Evolutionary conservation across 2,329 filamentous ascomycete species (phyloP).

Genomic region (Ceratocystiopsis sp.): DNA sequence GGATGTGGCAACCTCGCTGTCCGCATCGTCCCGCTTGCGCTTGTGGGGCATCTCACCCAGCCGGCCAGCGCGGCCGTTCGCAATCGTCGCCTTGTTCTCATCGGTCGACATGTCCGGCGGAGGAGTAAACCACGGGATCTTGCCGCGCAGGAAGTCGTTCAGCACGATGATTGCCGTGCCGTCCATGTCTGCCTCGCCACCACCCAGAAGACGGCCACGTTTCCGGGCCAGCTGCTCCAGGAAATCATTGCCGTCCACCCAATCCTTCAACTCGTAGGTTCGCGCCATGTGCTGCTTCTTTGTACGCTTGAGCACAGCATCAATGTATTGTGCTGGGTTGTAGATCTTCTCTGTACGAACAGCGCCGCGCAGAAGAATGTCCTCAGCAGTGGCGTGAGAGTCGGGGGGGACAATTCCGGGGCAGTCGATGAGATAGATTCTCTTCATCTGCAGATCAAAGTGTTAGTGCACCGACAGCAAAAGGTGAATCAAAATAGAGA

Average conservation of each 20-base stretch:
- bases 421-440: conserved; percentile 82
- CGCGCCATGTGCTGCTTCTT: conserved; percentile 79
- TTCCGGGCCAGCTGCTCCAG: conserved; percentile 78
- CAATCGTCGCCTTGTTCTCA: conserved; percentile 24
- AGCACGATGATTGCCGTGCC: conserved; percentile 93
- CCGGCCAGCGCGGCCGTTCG: conserved; percentile 59
- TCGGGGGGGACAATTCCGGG: conserved; percentile 91
- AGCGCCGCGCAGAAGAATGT: conserved; percentile 78
- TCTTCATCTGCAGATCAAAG: conserved; percentile 38
- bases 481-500: no score
- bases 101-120: conserved; percentile 44
- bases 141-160: conserved; percentile 89
- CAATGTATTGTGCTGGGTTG: conserved; percentile 90
- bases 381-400: conserved; percentile 64
- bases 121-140: conserved; percentile 89
- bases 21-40: conserved; percentile 45
- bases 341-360: conserved; percentile 88
- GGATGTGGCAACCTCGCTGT: conserved; percentile 16
- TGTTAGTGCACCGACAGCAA: neutral
- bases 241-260: conserved; percentile 62
- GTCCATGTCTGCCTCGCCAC: conserved; percentile 88
- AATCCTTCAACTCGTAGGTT: conserved; percentile 77
- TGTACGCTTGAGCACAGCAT: conserved; percentile 61
- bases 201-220: conserved; percentile 59
- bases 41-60: conserved; percentile 79